These are phyloP conservation scores for Hyaloscypha bicolor DNA, from an alignment of 495 filamentous ascomycete species.

Conservation along the genomic window DNA sequence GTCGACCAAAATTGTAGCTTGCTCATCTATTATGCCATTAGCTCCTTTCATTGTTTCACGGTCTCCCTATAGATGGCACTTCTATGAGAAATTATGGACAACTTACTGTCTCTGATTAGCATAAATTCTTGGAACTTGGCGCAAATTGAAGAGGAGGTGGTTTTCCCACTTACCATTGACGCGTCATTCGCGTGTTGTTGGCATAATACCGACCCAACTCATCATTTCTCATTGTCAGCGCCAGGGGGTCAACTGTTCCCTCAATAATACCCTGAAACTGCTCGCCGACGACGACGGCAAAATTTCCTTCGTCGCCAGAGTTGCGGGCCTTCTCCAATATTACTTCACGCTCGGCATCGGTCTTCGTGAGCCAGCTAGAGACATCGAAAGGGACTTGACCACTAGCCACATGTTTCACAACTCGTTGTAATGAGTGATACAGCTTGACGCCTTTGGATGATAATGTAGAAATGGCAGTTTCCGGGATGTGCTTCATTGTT, in stretches of 20 bases:
- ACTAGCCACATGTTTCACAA: slow-evolving; percentile 2
- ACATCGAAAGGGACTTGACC: background rate
- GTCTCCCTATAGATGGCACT: background rate
- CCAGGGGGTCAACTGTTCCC: slow-evolving; percentile 7
- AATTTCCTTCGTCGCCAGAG: slow-evolving; percentile 9
- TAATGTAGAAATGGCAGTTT: slow-evolving; percentile 3
- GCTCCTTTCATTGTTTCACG: background rate
- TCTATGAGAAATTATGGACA: background rate
- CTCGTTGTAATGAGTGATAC: background rate
- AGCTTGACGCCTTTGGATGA: slow-evolving; percentile 6
- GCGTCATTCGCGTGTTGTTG: slow-evolving; percentile 8
- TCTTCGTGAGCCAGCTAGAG: background rate
- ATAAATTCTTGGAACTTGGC: background rate
- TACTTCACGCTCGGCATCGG: background rate
- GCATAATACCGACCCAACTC: slow-evolving; percentile 11
- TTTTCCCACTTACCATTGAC: slow-evolving; percentile 9
- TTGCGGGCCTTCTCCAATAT: slow-evolving; percentile 2
- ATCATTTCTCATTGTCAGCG: slow-evolving; percentile 9
- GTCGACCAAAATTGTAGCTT: slow-evolving; percentile 1
- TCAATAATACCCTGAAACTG: slow-evolving; percentile 8
- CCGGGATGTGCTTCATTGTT: slow-evolving; percentile 3
- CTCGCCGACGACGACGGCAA: slow-evolving; percentile 2
- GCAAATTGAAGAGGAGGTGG: background rate
- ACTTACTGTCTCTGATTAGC: slow-evolving; percentile 6
- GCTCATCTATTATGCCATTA: slow-evolving; percentile 4